Evolutionary conservation across 228 moss, liverwort and hornwort species (phyloP), one percentile per base, ranked within the genome.

Genomic region (Sphagnum fallax): DNA sequence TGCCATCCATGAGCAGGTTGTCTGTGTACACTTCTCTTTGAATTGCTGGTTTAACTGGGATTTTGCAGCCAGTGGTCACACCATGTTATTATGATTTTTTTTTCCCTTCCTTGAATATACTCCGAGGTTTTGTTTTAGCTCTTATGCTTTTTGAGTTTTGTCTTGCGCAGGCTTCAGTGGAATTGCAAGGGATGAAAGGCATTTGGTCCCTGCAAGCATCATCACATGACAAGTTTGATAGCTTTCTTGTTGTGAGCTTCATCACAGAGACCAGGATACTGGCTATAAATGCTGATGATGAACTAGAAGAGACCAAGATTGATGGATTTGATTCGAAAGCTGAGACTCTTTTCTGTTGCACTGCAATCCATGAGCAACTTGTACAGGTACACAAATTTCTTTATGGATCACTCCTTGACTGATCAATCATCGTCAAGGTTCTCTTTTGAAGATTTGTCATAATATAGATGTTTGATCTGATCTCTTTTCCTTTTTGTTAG

Each of bases 321-420:
- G 94, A 94, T 67, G 94, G 94, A 64, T 94, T 94, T 71, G 94
- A 94, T 65, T 94, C 93, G 62, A 93, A 93, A 85, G 97, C 91
- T 65, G 93, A 97, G 78, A 93, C 97, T 66, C 85, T 97, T 16
- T 97, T 93, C 80, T 97, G 97, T 83, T 86, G 88, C 72, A 93
- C 93, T 77, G 93, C 90, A 72, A 79, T 97, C 64, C 79, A 90
- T 70, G 91, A 93, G 80, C 97, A 97, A 80, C 88, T 97, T 72
- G 82, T 97, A 52, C 97, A 97, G 88, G 93, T 85, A 74, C 15
- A 52, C 4, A 59, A n/a, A 11, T 47, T 32, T 32, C 32, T 32
- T 2, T 32, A 32, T 32, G 32, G 32, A 32, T 32, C 32, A 32
- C 32, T 32, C 32, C 32, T 32, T 3, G 32, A 32, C 32, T 32